These are phyloP conservation scores for Neurospora sp. DNA, from an alignment of 495 filamentous ascomycete species.

Conservation along the genomic window DNA sequence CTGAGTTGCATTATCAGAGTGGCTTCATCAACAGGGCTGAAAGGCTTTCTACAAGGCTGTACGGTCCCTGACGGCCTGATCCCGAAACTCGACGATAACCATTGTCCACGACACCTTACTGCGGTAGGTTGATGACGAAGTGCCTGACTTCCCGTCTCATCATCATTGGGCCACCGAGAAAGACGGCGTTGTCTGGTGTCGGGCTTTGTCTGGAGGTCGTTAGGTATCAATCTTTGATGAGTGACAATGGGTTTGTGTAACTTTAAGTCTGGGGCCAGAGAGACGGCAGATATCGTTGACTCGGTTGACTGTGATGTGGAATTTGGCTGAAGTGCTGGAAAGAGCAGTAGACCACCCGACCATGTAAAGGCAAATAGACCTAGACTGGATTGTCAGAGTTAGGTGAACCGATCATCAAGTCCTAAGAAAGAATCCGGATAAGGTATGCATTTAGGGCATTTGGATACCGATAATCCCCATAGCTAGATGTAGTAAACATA, in stretches of 20 bases:
- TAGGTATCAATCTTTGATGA: not conserved
- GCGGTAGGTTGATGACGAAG: not conserved
- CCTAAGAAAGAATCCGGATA: too few relatives aligned
- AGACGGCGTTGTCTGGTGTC: not conserved
- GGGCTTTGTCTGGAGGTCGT: not conserved
- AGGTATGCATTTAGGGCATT: not conserved
- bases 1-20: not conserved
- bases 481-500: not conserved
- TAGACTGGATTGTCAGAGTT: not conserved
- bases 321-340: not conserved
- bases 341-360: too few relatives aligned
- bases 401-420: not conserved
- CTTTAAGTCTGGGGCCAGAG: not conserved
- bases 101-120: not conserved
- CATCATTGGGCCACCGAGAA: not conserved
- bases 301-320: too few relatives aligned
- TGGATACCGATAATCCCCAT: not conserved
- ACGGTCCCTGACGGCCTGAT: not conserved
- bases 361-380: too few relatives aligned
- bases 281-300: too few relatives aligned
- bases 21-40: not conserved
- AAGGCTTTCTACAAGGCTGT: not conserved
- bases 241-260: not conserved
- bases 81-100: not conserved
- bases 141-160: not conserved